Base-by-base conservation (phyloP, 2,329 filamentous ascomycete genomes). In the Ascochyta rabiei region DNA sequence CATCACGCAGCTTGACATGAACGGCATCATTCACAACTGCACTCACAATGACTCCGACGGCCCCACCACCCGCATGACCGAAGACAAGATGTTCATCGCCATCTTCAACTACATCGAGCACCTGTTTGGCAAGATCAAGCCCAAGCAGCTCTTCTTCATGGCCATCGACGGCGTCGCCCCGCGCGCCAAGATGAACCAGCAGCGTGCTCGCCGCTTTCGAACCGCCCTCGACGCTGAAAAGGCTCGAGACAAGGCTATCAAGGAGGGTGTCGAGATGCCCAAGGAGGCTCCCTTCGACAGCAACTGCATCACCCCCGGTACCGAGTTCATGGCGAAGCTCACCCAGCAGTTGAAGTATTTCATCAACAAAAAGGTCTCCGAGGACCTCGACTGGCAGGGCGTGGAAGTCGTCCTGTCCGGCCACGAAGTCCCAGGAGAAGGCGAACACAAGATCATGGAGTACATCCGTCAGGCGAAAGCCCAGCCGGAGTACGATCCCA, bases 71-170 rank as follows among this genome's bases (percentile, higher is more conserved):
- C 91, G 95, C 50, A 88, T 98, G 78, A 93, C 89, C 53, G 96
- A 99, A 76, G 93, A 99, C 75, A 91, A 97, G 77, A 99, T 99
- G 95, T 99, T 99, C 74, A 97, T 99, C 66, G 90, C 92, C 54
- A 99, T 99, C 70, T 99, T 99, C 85, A 98, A 98, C 79, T 99
- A 99, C 76, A 99, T 99, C 64, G 95, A 99, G 77, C 95, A 99
- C 79, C 79, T 99, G 48, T 99, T 96, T 76, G 93, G 93, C 67
- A 99, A 97, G 78, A 99, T 99, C 74, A 98, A 98, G 77, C 95
- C 95, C 12, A 93, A 96, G 79, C 89, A 97, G 81, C 85, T 99
- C 31, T 99, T 99, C 80, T 99, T 97, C 82, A 99, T 99, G 95
- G 96, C 95, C 45, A 95, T 99, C 62, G 95, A 99, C 71, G 95